phyloP scores from a whole-genome alignment of 164 flowering plant species.

The Vitis labrusca region DNA sequence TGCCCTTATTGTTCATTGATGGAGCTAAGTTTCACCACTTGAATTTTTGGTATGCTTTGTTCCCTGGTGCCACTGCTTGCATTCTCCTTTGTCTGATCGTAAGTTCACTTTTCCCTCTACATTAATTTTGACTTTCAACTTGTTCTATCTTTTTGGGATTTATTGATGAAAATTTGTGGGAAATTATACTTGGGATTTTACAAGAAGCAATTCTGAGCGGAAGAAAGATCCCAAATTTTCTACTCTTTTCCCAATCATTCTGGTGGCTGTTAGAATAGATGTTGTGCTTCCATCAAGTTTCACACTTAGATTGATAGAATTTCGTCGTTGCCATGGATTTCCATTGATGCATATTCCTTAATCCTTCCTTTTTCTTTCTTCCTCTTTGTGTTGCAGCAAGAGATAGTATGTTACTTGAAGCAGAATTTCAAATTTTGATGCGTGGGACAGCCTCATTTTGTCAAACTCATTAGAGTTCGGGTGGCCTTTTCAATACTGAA shows the following conservation, averaged over 20 bases:
- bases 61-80: slow-evolving; percentile 92
- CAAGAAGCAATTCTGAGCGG: too few relatives aligned
- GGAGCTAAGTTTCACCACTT: slow-evolving; percentile 78
- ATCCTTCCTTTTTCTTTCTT: background rate
- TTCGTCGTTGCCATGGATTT: too few relatives aligned
- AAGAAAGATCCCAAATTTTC: too few relatives aligned
- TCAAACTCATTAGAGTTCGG: background rate
- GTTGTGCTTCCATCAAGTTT: too few relatives aligned
- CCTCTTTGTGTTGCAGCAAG: slow-evolving; percentile 68
- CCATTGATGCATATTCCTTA: too few relatives aligned
- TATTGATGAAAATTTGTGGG: too few relatives aligned
- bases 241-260: too few relatives aligned
- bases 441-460: background rate
- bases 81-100: slow-evolving; percentile 75
- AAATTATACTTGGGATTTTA: too few relatives aligned
- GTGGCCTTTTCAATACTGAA: background rate
- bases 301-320: too few relatives aligned
- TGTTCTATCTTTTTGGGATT: too few relatives aligned
- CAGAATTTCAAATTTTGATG: slow-evolving; percentile 74
- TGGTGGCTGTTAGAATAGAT: too few relatives aligned
- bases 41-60: slow-evolving; percentile 78
- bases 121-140: too few relatives aligned
- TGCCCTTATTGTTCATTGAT: slow-evolving; percentile 87
- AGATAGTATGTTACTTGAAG: slow-evolving; percentile 75
- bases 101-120: slow-evolving; percentile 30